A percentile compares a stretch with the other conserved stretches of the same genome.
phyloP scores from a whole-genome alignment of 73 alveolate genomes.

The Tetrahymena elliotti region DNA sequence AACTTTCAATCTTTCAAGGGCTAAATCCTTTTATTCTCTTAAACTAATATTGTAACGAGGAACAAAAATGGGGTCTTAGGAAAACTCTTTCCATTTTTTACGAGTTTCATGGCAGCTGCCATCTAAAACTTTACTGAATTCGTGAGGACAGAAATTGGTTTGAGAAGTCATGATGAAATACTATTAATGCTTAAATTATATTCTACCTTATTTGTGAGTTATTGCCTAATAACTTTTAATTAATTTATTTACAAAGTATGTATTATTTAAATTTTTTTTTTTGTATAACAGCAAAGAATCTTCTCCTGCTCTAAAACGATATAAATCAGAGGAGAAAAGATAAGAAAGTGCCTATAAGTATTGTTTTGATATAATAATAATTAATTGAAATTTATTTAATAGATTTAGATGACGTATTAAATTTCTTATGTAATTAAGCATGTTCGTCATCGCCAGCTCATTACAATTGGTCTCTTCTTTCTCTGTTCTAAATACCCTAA shows the following conservation, averaged over 20 bases:
- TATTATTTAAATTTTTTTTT: not conserved
- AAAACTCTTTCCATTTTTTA: conserved; percentile 21
- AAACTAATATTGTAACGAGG: conserved; percentile 31
- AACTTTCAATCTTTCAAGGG: conserved; percentile 4
- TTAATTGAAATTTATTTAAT: not conserved
- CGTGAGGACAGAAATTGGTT: not conserved
- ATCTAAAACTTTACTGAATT: conserved; percentile 23
- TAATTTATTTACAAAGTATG: not conserved
- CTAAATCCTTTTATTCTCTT: conserved; percentile 8
- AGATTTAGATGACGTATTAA: not conserved
- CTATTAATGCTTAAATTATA: not conserved
- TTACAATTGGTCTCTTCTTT: not conserved
- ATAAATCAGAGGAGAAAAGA: not conserved
- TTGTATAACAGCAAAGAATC: not conserved
- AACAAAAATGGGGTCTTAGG: conserved; percentile 25
- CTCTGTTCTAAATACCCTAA: not conserved
- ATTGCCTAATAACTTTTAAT: not conserved
- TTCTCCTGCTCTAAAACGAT: not conserved
- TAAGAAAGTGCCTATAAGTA: not conserved
- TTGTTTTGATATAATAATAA: not conserved
- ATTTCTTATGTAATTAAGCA: not conserved
- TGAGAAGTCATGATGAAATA: not conserved
- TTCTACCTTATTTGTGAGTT: not conserved
- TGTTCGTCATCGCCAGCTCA: not conserved
- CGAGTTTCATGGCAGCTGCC: conserved; percentile 40